Evolutionary conservation across 345 rosid genomes (phyloP).

Genomic region (Syzygium aqueum): DNA sequence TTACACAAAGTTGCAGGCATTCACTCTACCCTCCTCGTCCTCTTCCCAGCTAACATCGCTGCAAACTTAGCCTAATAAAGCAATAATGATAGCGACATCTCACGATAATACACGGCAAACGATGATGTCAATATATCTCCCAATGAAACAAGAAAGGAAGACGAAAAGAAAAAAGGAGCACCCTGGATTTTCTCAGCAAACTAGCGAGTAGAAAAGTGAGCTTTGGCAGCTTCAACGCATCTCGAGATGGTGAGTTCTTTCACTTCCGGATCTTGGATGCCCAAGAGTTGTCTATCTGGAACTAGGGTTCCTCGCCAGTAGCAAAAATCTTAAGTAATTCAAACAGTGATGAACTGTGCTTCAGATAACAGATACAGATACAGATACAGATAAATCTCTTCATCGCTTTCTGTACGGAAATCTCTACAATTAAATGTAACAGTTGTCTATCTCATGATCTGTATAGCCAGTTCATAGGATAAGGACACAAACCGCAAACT

Average conservation of each 20-base stretch:
- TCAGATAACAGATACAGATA: background rate
- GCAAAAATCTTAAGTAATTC: background rate
- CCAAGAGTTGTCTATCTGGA: background rate
- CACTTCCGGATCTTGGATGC: background rate
- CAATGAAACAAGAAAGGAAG: background rate
- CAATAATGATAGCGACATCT: background rate
- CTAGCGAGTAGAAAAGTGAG: background rate
- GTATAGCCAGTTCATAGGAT: background rate
- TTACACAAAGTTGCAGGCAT: background rate
- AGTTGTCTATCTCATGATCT: background rate
- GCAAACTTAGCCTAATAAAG: background rate
- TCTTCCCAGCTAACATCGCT: background rate
- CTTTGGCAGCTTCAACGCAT: background rate
- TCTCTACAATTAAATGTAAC: background rate
- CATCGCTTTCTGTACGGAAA: background rate
- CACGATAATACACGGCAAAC: background rate
- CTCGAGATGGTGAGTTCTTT: background rate
- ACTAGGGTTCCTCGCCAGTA: background rate
- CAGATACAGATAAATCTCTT: background rate
- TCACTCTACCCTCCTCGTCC: background rate
- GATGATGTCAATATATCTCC: background rate
- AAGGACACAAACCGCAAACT: background rate
- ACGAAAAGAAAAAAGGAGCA: background rate
- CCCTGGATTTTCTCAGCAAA: background rate
- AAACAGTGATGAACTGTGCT: background rate